phyloP scores from a whole-genome alignment of 2,329 filamentous ascomycete species.

The Cryphonectria carpinicola region DNA sequence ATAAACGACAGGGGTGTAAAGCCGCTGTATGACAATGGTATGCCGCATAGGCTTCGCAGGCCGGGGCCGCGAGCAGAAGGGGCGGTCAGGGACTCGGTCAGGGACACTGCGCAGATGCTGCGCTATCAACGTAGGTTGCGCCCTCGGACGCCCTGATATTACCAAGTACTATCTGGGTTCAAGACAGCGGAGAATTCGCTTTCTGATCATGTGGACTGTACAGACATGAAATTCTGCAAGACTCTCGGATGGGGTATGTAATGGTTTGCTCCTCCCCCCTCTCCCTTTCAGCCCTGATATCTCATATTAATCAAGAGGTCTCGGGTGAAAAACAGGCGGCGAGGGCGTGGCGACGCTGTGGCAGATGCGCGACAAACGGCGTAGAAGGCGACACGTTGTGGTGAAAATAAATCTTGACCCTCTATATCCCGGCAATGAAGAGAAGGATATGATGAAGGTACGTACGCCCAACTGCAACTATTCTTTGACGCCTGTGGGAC shows the following conservation, averaged over 20 bases:
- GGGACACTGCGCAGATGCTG: neutral
- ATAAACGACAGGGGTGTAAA: neutral
- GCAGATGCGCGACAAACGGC: neutral
- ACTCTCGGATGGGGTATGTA: neutral
- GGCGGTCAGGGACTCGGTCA: neutral
- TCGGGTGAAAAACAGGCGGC: neutral
- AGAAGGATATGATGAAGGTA: conserved; percentile 1
- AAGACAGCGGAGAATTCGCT: neutral
- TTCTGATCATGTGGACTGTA: neutral
- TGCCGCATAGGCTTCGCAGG: neutral
- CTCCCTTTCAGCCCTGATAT: neutral
- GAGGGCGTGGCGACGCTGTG: neutral
- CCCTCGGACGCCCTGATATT: neutral
- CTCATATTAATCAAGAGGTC: neutral
- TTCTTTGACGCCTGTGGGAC: neutral
- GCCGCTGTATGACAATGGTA: neutral
- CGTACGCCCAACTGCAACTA: neutral
- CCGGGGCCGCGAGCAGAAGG: neutral
- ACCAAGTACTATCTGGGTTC: neutral
- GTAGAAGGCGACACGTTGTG: neutral
- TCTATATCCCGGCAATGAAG: neutral
- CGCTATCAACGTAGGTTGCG: neutral
- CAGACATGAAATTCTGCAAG: neutral
- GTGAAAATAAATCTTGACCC: neutral
- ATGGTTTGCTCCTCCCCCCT: neutral